These are phyloP conservation scores for Thelonectria blattea DNA, from an alignment of 2,329 filamentous ascomycete species.

Conservation along the genomic window DNA sequence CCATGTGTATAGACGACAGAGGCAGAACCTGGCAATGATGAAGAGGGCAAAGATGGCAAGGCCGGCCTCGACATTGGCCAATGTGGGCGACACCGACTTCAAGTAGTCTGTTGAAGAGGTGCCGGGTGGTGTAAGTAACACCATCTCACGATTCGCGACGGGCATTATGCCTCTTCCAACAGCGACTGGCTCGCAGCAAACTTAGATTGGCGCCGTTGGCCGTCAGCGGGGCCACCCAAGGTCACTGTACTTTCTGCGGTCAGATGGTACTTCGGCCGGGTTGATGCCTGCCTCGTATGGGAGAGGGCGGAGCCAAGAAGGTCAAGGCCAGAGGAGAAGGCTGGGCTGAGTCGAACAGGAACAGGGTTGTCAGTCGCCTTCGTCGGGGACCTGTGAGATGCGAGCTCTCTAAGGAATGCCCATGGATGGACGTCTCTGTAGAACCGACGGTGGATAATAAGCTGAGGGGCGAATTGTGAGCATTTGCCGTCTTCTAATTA, in stretches of 20 bases:
- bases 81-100: conserved; percentile 40
- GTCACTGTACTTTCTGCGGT: conserved; percentile 44
- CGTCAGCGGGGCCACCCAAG: conserved; percentile 41
- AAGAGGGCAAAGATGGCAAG: conserved; percentile 45
- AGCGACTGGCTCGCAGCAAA: conserved; percentile 37
- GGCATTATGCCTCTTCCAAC: conserved; percentile 36
- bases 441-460: conserved; percentile 13
- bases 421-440: conserved; percentile 8
- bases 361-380: conserved; percentile 30
- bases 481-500: conserved; percentile 11
- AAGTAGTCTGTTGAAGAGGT: conserved; percentile 40
- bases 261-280: conserved; percentile 41
- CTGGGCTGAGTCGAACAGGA: conserved; percentile 33
- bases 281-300: conserved; percentile 40
- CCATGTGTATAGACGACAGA: conserved; percentile 36
- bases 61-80: conserved; percentile 37
- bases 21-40: conserved; percentile 43
- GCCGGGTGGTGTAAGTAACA: conserved; percentile 41
- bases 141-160: conserved; percentile 41
- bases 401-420: conserved; percentile 7
- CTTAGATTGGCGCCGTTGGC: conserved; percentile 35
- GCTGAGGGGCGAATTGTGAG: conserved; percentile 21
- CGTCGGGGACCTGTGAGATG: conserved; percentile 27
- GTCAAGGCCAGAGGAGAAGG: conserved; percentile 28
- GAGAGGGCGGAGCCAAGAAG: conserved; percentile 38